These are phyloP conservation scores for Hippophae rhamnoides DNA, from an alignment of 306 rosid genomes.

Conservation along the genomic window DNA sequence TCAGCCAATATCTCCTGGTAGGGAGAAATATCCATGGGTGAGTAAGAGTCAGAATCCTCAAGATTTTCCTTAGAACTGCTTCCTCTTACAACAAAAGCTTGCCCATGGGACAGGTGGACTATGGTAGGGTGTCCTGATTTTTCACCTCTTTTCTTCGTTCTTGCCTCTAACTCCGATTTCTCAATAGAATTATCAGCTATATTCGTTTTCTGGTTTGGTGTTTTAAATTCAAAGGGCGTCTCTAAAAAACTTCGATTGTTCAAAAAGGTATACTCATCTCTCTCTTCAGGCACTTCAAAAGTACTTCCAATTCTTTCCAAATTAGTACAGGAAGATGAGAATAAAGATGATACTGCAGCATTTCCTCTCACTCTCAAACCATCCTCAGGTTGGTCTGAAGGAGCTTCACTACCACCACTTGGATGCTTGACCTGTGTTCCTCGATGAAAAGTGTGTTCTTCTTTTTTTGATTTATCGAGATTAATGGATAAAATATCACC, in stretches of 20 bases:
- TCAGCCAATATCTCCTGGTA: conserved; percentile 61
- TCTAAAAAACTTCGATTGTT: conserved; percentile 36
- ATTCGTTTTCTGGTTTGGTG: conserved; percentile 29
- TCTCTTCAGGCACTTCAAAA: conserved; percentile 22
- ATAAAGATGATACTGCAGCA: conserved; percentile 26
- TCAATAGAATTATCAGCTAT: conserved; percentile 25
- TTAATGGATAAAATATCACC: conserved; percentile 6
- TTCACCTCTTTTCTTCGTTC: conserved; percentile 41
- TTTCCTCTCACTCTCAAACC: conserved; percentile 19
- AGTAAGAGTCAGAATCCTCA: conserved; percentile 46
- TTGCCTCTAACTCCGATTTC: conserved; percentile 37
- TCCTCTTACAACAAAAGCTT: conserved; percentile 37
- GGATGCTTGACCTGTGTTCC: conserved; percentile 6
- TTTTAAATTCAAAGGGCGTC: conserved; percentile 48
- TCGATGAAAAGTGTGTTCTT: conserved; percentile 1
- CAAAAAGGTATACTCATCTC: conserved; percentile 36
- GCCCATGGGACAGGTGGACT: conserved; percentile 35
- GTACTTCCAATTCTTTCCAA: conserved; percentile 32
- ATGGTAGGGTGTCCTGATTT: conserved; percentile 33
- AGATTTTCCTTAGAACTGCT: conserved; percentile 30
- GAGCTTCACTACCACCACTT: conserved; percentile 20
- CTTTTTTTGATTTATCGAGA: conserved; percentile 9
- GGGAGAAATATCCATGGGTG: conserved; percentile 92
- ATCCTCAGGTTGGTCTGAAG: conserved; percentile 18
- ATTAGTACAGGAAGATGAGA: conserved; percentile 12